Conservation (phyloP, 257 asterid species). For the Solanum etuberosum region DNA sequence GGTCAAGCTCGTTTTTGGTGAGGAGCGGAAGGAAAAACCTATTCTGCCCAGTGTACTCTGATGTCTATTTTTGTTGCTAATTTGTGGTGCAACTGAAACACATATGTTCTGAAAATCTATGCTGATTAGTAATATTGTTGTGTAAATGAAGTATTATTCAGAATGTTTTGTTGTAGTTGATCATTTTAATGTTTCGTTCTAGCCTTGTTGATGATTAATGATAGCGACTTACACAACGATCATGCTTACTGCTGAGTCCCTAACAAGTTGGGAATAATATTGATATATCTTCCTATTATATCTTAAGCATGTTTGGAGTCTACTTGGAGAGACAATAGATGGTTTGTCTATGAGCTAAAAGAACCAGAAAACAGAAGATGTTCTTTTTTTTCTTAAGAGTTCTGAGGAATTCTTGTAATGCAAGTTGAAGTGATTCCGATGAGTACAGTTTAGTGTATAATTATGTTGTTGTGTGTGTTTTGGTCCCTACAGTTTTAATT, state of each 20-base stretch:
- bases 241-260: background rate
- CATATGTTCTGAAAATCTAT: background rate
- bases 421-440: constrained; percentile 2
- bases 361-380: background rate
- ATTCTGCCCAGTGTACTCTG: background rate
- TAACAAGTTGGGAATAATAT: background rate
- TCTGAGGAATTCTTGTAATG: constrained; percentile 2
- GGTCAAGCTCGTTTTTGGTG: background rate
- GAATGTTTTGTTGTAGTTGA: background rate
- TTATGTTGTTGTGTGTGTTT: background rate
- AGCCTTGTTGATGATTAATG: background rate
- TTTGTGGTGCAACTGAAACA: background rate
- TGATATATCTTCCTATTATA: background rate
- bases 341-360: background rate
- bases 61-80: background rate
- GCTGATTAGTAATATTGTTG: background rate
- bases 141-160: background rate
- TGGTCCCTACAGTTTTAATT: constrained; percentile 4
- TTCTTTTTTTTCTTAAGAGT: background rate
- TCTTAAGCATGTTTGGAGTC: background rate
- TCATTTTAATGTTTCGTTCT: background rate
- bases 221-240: background rate
- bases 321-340: background rate
- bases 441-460: background rate
- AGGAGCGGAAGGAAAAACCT: background rate